These are phyloP conservation scores for Amoeboaphelidium occidentale DNA, from an alignment of 371 early-diverging fungal species.

Conservation along the genomic window DNA sequence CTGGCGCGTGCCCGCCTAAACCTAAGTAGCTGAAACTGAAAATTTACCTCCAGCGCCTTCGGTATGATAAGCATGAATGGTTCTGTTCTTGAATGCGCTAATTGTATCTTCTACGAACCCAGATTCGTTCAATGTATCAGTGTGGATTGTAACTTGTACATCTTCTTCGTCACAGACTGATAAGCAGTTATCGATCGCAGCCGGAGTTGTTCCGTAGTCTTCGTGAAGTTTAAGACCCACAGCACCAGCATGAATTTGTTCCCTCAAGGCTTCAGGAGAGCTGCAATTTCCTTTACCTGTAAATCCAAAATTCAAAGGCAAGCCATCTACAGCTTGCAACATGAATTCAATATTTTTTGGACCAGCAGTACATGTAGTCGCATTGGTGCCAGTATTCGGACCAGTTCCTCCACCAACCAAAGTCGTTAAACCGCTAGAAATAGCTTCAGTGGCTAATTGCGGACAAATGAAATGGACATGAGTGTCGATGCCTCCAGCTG, in stretches of 20 bases:
- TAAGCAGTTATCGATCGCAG: slow-evolving; percentile 68
- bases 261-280: slow-evolving; percentile 29
- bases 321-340: slow-evolving; percentile 56
- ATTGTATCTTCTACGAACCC: slow-evolving; percentile 78
- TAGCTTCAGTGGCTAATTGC: slow-evolving; percentile 47
- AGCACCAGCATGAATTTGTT: slow-evolving; percentile 64
- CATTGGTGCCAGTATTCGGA: slow-evolving; percentile 76
- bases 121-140: slow-evolving; percentile 78
- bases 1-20: slow-evolving; percentile 85
- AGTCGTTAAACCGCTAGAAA: slow-evolving; percentile 64
- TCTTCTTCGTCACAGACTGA: slow-evolving; percentile 60
- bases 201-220: slow-evolving; percentile 81
- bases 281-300: slow-evolving; percentile 80
- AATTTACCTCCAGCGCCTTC: slow-evolving; percentile 91
- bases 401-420: slow-evolving; percentile 85
- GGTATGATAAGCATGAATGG: slow-evolving; percentile 78
- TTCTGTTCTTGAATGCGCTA: slow-evolving; percentile 57
- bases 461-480: slow-evolving; percentile 84
- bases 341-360: slow-evolving; percentile 48
- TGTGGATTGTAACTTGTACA: slow-evolving; percentile 65
- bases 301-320: slow-evolving; percentile 71
- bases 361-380: slow-evolving; percentile 80
- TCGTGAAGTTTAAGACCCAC: slow-evolving; percentile 79
- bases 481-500: slow-evolving; percentile 38
- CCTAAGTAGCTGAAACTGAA: too few relatives aligned